Conservation (phyloP, 345 rosid species). For the Reutealis trisperma region DNA sequence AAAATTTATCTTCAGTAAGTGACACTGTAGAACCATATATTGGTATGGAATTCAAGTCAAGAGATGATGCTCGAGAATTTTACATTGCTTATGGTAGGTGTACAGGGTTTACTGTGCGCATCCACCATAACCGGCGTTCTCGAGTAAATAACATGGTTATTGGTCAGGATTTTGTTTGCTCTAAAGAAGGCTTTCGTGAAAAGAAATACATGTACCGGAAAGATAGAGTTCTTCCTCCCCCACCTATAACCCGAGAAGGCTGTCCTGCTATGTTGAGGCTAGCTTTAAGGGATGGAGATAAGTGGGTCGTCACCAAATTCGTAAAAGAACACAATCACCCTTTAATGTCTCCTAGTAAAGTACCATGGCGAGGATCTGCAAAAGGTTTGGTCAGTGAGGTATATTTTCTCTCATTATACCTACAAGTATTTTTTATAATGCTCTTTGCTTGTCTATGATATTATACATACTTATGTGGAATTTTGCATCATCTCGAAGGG, state of each 20-base stretch:
- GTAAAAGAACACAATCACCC: conserved; percentile 44
- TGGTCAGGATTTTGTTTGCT: conserved; percentile 62
- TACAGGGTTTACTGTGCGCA: conserved; percentile 48
- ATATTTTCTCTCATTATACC: neutral
- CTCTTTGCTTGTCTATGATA: neutral
- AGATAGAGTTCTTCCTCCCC: conserved; percentile 61
- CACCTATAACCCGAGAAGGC: conserved; percentile 52
- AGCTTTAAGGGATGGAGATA: conserved; percentile 43
- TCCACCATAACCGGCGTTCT: conserved; percentile 55
- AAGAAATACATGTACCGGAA: conserved; percentile 53
- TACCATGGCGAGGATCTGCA: conserved; percentile 50
- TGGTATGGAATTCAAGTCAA: conserved; percentile 49
- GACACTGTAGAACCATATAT: conserved; percentile 33
- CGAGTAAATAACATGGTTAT: conserved; percentile 49
- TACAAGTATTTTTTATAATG: neutral
- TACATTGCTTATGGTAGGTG: conserved; percentile 48
- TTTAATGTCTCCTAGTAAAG: conserved; percentile 45
- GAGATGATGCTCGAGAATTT: conserved; percentile 52
- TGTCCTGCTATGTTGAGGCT: conserved; percentile 52
- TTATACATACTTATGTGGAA: neutral
- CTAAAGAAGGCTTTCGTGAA: conserved; percentile 56
- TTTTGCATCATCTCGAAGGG: neutral
- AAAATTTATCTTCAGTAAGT: conserved; percentile 21
- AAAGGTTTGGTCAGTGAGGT: conserved; percentile 45
- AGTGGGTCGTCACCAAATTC: conserved; percentile 50